Evolutionary conservation across 169 alveolate species (phyloP), one percentile per base, ranked within the genome.

Genomic region (Hepatocystis sp.): DNA sequence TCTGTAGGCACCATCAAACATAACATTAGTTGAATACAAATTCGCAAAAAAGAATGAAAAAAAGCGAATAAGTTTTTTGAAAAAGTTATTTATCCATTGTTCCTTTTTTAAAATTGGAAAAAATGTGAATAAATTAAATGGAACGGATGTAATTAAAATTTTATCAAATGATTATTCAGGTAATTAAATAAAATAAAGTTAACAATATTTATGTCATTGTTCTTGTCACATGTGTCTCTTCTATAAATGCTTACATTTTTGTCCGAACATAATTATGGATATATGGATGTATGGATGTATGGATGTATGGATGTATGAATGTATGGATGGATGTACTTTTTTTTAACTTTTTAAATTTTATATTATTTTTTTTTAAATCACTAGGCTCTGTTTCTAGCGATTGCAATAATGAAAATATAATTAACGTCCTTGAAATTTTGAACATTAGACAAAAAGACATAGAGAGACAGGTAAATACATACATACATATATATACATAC

Each of bases 81-180:
- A 68, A 34, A 68, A 36, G 52, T 36, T 68, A 42, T 68, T 68
- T 25, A 68, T 68, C 47, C 71, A 53, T 55, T 53, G 11, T 11
- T 68, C 71, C 17, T 68, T 68, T 68, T 68, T 68, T 47, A 68
- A 52, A 8, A 55, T 68, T 55, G 86, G 86, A 55, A 68, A 55
- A 19, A 68, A 68, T 30, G 53, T 67, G 32, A 68, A 55, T 25
- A 68, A 68, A 28, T 42, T 68, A 49, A 68, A 34, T 36, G 56
- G 71, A 32, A 25, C 27, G 15, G 86, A 68, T 23, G 71, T 68
- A 4, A 68, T 68, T 13, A 34, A 68, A 34, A 53, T 68, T 8
- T 71, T 68, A 40, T 68, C 86, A 32, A 68, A 68, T 53, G 71
- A 55, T n/a, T 68, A 68, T n/a, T 60, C 61, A 55, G 64, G 86